Conservation (phyloP, 2,329 filamentous ascomycete species). For the Aspergillus japonicus region DNA sequence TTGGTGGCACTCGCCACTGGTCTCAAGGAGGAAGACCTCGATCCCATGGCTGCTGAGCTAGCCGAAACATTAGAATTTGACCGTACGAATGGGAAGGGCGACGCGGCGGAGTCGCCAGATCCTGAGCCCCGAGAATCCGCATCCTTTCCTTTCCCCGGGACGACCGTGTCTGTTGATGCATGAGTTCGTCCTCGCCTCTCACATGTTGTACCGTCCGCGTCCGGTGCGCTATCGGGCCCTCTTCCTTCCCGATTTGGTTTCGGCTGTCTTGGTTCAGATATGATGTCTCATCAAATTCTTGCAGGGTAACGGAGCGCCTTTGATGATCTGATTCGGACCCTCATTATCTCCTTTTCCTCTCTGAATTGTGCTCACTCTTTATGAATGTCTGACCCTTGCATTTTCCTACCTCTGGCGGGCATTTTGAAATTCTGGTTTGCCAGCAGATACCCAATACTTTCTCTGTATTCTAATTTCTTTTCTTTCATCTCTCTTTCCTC, state of each 20-base stretch:
- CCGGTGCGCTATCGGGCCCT: neutral
- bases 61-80: slow-evolving; percentile 47
- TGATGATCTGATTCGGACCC: neutral
- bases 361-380: slow-evolving; percentile 8
- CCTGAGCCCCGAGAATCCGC: slow-evolving; percentile 28
- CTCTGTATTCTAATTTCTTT: slow-evolving; percentile 4
- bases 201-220: slow-evolving; percentile 1
- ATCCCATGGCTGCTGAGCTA: slow-evolving; percentile 48
- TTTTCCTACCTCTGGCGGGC: slow-evolving; percentile 20
- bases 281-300: neutral
- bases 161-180: slow-evolving; percentile 35
- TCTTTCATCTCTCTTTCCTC: neutral
- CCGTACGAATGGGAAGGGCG: slow-evolving; percentile 38
- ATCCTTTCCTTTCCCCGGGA: slow-evolving; percentile 27
- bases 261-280: neutral
- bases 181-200: slow-evolving; percentile 12
- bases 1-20: slow-evolving; percentile 49
- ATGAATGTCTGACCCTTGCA: neutral
- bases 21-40: slow-evolving; percentile 48
- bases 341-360: slow-evolving; percentile 20
- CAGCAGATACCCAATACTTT: slow-evolving; percentile 36
- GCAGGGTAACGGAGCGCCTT: neutral
- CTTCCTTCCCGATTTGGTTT: neutral
- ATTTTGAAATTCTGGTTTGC: slow-evolving; percentile 17
- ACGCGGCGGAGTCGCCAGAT: slow-evolving; percentile 29